Base-by-base conservation (phyloP, 768 basidiomycete genomes). In the Calocera viscosa region DNA sequence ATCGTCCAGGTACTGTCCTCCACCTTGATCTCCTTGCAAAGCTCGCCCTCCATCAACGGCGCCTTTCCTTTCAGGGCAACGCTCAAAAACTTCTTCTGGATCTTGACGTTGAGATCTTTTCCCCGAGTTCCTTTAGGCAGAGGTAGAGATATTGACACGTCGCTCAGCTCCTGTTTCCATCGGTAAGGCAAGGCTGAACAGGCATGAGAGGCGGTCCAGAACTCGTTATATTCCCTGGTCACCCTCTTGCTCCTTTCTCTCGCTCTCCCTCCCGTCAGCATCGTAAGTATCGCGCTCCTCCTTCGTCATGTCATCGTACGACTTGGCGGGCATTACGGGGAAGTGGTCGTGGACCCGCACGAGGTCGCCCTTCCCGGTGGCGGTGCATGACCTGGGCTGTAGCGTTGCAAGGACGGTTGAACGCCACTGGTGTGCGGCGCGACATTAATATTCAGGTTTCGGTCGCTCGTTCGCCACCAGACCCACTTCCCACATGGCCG, bases 1-100 rank as follows among this genome's bases (percentile, higher is more conserved):
- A 98, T 75, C 7, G 90, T 94, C 96, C 96, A 98, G 16, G 94
- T 95, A 68, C 93, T 95, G 53, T 98, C 96, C 70, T 96, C 96
- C 63, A 96, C 80, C 73, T 94, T 94, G 79, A 98, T 88, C 69
- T 94, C 94, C 72, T 88, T 88, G 79, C 90, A 94, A 39, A 99
- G 81, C 67, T 94, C 89, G 17, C 96, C 96, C n/a, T 82, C 82
- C 72, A 99, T 74, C 73, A 97, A 90, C 28, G 86, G 84, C 40
- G 92, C 90, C 68, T 90, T 80, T 32, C 89, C 88, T 77, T 95
- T 98, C 53, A 98, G 73, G 33, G 89, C 86, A 19, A 95, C 86
- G 71, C 82, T 87, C 63, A 99, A 83, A 72, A 83, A 87, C 77
- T 86, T 89, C 81, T 90, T 95, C 75, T 84, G 81, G 67, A 99